Evolutionary conservation across 495 filamentous ascomycete species (phyloP), one percentile per base, ranked within the genome.

Genomic region (Podospora didyma): DNA sequence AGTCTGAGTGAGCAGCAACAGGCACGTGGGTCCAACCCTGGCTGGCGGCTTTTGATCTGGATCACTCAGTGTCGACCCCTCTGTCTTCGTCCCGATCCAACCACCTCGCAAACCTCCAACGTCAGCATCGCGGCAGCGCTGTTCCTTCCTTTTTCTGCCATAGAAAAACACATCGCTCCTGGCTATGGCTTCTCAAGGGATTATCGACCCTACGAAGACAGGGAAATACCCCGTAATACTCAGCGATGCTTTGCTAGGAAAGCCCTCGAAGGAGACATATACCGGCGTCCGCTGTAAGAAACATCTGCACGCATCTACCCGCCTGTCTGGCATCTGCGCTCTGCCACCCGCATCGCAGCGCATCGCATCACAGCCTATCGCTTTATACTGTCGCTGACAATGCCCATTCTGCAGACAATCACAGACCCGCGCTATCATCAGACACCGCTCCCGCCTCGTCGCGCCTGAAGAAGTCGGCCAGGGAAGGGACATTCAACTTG

Each of bases 191-290:
- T 59, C 66, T 16, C 31, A 48, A 28, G 61, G 53, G 31, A 14
- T 54, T 41, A 70, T 79, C 48, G 77, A 79, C 64, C 75, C 75
- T 47, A 78, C 75, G n/a, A 79, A 77, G 63, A 62, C 69, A 31
- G 80, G 72, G 54, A 76, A 77, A 61, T 82, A 81, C 57, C 80
- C 78, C 39, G 72, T 83, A 35, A 73, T 83, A 16, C 66, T 83
- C 47, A 81, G 80, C 65, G 79, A 82, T 63, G 76, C 74, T 2
- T 61, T 83, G 35, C 67, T 80, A 44, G 78, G 79, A 11, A 82
- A 81, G 58, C 49, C 74, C 2, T 64, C 77, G 6, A 80, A 80
- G 54, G 79, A 82, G 50, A 59, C 77, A 22, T 80, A 75, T 53
- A 82, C 78, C 1, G 78, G 75, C 50, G 63, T 83, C 9, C 69